Conservation (phyloP, 2,329 filamentous ascomycete genomes). For the Pseudogymnoascus sp. region DNA sequence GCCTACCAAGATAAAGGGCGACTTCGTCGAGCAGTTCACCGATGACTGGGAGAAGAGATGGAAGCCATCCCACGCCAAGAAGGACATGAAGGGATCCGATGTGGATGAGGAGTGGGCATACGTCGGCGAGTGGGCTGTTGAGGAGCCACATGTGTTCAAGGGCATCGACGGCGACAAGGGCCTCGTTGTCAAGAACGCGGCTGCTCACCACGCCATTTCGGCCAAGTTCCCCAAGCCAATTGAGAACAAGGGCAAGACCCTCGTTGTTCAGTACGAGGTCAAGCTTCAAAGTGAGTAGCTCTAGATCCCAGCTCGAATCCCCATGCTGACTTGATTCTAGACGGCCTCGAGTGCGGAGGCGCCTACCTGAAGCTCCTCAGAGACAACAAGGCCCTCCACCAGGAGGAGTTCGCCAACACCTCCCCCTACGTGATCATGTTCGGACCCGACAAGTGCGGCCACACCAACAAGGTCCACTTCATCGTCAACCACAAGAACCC, state of each 20-base stretch:
- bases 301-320: neutral
- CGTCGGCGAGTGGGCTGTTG: conserved; percentile 91
- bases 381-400: conserved; percentile 93
- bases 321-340: conserved; percentile 41
- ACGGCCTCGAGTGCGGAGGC: conserved; percentile 93
- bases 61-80: conserved; percentile 95
- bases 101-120: conserved; percentile 92
- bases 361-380: conserved; percentile 98
- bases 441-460: conserved; percentile 96
- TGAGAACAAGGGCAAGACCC: conserved; percentile 92
- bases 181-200: conserved; percentile 94
- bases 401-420: conserved; percentile 95
- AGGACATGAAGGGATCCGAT: conserved; percentile 66
- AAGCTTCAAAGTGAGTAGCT: conserved; percentile 83
- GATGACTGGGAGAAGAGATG: conserved; percentile 90
- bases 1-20: conserved; percentile 82
- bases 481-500: conserved; percentile 99
- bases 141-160: conserved; percentile 85
- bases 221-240: conserved; percentile 96
- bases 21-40: conserved; percentile 98
- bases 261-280: conserved; percentile 98
- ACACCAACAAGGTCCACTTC: conserved; percentile 97
- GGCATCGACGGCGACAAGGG: conserved; percentile 94
- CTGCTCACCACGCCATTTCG: conserved; percentile 97
- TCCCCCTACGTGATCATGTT: conserved; percentile 99